Evolutionary conservation across 129 eudicot genomes (phyloP).

Genomic region (Tagetes patula): DNA sequence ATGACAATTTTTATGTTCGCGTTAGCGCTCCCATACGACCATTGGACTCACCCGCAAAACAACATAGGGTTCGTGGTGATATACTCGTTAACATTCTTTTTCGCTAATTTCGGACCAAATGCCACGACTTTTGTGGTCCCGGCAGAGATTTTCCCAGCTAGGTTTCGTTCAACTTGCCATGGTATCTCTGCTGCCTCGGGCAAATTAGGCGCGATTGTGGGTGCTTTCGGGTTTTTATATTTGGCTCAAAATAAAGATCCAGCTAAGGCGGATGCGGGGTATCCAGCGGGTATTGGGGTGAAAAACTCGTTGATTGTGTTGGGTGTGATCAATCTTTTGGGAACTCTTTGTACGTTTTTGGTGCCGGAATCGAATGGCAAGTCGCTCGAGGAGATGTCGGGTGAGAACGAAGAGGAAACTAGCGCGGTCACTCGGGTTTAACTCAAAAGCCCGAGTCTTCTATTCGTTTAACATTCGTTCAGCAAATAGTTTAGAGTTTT

Average conservation of each 20-base stretch:
- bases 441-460: neutral
- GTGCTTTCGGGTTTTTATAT: conserved; percentile 65
- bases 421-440: neutral
- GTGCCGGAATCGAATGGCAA: conserved; percentile 61
- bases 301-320: conserved; percentile 49
- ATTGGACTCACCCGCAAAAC: conserved; percentile 51
- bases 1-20: conserved; percentile 56
- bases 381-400: conserved; percentile 55
- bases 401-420: conserved; percentile 40
- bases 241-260: conserved; percentile 53
- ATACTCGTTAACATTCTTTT: conserved; percentile 57
- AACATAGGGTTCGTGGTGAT: conserved; percentile 47
- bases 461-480: neutral
- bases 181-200: conserved; percentile 58
- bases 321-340: conserved; percentile 49
- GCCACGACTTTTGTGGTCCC: conserved; percentile 61
- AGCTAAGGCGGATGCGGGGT: conserved; percentile 54
- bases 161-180: conserved; percentile 58
- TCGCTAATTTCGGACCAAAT: conserved; percentile 59
- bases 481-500: neutral
- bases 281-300: conserved; percentile 58
- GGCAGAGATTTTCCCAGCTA: conserved; percentile 60
- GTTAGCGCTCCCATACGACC: conserved; percentile 47
- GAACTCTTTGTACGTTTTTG: conserved; percentile 46
- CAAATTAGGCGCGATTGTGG: conserved; percentile 54